Evolutionary conservation across 306 rosid species (phyloP), one percentile per base, ranked within the genome.

Genomic region (Begonia masoniana): DNA sequence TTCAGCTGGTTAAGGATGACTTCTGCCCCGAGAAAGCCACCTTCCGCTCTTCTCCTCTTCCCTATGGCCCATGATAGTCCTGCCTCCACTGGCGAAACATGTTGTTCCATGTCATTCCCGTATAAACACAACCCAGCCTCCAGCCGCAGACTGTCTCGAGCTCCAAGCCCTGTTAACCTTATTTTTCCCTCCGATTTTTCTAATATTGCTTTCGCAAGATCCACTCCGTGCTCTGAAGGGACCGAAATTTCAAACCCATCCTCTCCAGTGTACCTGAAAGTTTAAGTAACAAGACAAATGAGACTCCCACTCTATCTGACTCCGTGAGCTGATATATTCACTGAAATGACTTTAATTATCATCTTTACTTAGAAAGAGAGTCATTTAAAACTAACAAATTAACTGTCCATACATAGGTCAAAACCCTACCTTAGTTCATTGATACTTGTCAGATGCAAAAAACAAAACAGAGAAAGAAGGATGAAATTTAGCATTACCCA

Each of bases 181-280:
- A 86, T 65, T 72, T 86, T 92, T 62, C 85, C 88, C 70, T 86
- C 89, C 4, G 99, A 92, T 71, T 83, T 92, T 77, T 92, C 95
- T 68, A 92, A 74, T 65, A 92, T 77, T 54, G 93, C 99, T 72
- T 92, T 86, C 14, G 99, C 78, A 74, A 92, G 99, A 62, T 83
- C 96, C 58, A 86, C 31, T 15, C 80, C 95, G 62, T 74, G 21
- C 72, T 92, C 99, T 1, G 94, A 84, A 41, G 96, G 96, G 52
- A 92, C 93, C 58, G 99, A 92, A 45, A 92, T 92, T 77, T 92
- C 99, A 71, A 92, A 92, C 61, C 99, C 99, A 74, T 92, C 99
- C 71, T 92, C 99, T 23, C 99, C 99, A 9, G 96, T 92, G 75
- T 92, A 92, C 71, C 99, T 92, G 77, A 75, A 61, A 69, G 23